phyloP scores from a whole-genome alignment of 805 yeast genomes.

The Hanseniaspora clermontiae region DNA sequence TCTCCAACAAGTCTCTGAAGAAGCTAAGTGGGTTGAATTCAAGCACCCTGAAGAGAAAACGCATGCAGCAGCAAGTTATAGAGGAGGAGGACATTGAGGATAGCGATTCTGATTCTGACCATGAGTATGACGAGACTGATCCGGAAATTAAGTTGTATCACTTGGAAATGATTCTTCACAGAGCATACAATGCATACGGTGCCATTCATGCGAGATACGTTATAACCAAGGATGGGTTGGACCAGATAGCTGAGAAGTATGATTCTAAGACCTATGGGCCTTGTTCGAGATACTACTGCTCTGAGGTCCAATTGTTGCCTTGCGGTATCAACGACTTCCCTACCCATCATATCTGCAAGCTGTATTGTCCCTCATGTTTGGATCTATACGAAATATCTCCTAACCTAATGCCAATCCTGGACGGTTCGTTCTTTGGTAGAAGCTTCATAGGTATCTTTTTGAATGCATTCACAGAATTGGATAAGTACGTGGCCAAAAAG shows the following conservation, averaged over 20 bases:
- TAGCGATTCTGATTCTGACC: neutral
- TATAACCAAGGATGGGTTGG: constrained; percentile 76
- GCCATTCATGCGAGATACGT: constrained; percentile 87
- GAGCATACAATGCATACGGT: constrained; percentile 88
- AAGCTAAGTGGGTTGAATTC: neutral
- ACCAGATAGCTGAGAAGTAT: constrained; percentile 86
- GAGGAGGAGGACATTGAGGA: neutral
- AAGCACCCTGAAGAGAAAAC: neutral
- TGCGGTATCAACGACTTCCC: constrained; percentile 84
- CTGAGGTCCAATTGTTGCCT: constrained; percentile 80
- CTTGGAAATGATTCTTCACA: constrained; percentile 56
- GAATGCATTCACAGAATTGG: constrained; percentile 83
- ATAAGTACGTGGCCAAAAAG: constrained; percentile 54
- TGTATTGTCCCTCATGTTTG: constrained; percentile 88
- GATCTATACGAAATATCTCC: constrained; percentile 82
- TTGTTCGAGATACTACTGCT: constrained; percentile 83
- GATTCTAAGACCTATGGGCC: constrained; percentile 80
- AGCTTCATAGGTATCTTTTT: constrained; percentile 87
- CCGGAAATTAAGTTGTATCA: constrained; percentile 27
- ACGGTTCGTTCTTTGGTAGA: constrained; percentile 95
- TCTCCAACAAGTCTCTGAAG: neutral
- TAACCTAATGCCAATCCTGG: constrained; percentile 75
- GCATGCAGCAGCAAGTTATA: constrained; percentile 40
- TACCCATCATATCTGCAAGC: constrained; percentile 80
- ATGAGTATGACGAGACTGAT: constrained; percentile 21